phyloP scores from a whole-genome alignment of 1,284 basidiomycete genomes.

The Trichosporon ovoides region DNA sequence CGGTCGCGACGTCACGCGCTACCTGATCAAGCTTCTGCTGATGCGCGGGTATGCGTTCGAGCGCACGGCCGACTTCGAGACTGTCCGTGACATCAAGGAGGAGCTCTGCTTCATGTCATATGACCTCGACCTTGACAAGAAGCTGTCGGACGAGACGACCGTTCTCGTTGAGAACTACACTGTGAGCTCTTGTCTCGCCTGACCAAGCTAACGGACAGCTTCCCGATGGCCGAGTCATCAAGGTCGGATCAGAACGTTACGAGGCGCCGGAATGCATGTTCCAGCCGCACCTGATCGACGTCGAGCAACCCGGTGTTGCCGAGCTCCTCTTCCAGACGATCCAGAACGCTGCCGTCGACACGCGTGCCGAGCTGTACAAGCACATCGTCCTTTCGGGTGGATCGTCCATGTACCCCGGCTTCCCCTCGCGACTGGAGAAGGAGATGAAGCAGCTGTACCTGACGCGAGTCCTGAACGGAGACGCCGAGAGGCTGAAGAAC shows the following conservation, averaged over 20 bases:
- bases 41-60: constrained; percentile 99
- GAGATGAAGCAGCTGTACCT: constrained; percentile 99
- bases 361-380: constrained; percentile 89
- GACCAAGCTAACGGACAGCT: constrained; percentile 55
- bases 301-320: constrained; percentile 95
- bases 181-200: constrained; percentile 52
- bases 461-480: constrained; percentile 77
- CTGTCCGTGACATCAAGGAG: constrained; percentile 97
- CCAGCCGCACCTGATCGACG: constrained; percentile 95
- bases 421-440: constrained; percentile 94
- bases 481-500: constrained; percentile 87
- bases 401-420: constrained; percentile 96
- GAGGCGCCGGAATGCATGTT: constrained; percentile 99
- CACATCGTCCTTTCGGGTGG: constrained; percentile 98
- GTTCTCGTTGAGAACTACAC: constrained; percentile 94
- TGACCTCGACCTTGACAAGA: constrained; percentile 92
- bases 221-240: constrained; percentile 93
- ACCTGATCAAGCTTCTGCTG: constrained; percentile 94
- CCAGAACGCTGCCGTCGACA: constrained; percentile 84
- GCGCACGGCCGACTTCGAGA: constrained; percentile 98
- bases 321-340: constrained; percentile 97
- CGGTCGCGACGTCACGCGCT: constrained; percentile 94
- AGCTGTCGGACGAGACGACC: constrained; percentile 92
- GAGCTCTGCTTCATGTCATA: constrained; percentile 97
- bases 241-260: constrained; percentile 97